Evolutionary conservation across 768 basidiomycete genomes (phyloP).

Genomic region (Pulveroboletus sp.): DNA sequence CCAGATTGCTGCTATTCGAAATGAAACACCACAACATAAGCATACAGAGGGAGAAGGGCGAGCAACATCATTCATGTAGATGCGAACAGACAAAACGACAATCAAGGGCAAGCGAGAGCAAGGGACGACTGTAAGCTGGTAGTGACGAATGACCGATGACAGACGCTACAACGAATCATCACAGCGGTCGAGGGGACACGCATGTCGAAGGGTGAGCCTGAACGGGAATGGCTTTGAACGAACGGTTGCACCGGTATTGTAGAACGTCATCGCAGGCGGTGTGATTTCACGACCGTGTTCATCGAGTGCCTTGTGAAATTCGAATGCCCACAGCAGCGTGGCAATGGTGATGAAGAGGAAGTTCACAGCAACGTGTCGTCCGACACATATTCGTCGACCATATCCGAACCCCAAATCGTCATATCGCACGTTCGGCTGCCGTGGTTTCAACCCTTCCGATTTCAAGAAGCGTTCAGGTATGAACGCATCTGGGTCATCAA

Average conservation of each 20-base stretch:
- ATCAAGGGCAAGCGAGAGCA: neutral
- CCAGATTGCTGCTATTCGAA: too few species aligned
- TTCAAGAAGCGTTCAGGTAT: constrained; percentile 14
- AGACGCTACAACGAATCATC: neutral
- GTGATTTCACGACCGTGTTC: constrained; percentile 4
- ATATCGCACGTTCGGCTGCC: neutral
- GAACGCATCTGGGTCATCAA: constrained; percentile 12
- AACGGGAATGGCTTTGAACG: constrained; percentile 7
- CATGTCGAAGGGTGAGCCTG: neutral
- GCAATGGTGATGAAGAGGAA: constrained; percentile 8
- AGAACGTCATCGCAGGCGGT: constrained; percentile 6
- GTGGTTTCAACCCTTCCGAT: neutral
- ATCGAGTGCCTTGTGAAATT: constrained; percentile 6
- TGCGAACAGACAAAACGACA: too few species aligned
- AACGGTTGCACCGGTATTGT: constrained; percentile 1
- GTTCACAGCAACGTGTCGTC: constrained; percentile 5
- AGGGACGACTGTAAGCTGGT: too few species aligned
- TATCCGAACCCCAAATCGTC: constrained; percentile 11
- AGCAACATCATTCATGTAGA: too few species aligned
- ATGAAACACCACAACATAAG: too few species aligned
- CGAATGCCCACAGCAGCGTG: constrained; percentile 6
- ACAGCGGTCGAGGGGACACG: neutral
- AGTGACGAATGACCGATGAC: too few species aligned
- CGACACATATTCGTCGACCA: constrained; percentile 12
- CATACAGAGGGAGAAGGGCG: too few species aligned